Conservation (phyloP, 805 yeast species). For the Metschnikowia vanudenii region DNA sequence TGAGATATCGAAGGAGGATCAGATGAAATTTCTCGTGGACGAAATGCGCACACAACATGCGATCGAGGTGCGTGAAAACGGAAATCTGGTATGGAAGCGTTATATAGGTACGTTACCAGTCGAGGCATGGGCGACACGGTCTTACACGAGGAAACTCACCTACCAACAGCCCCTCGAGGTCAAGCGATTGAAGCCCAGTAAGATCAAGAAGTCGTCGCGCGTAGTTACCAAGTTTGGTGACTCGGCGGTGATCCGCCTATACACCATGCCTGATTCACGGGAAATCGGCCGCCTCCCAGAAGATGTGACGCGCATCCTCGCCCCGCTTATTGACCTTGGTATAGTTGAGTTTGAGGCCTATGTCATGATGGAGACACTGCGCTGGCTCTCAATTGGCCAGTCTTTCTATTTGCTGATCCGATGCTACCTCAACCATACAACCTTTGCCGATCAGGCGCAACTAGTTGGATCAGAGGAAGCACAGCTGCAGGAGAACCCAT, state of each 20-base stretch:
- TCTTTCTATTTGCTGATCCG: slow-evolving; percentile 68
- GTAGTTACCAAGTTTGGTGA: slow-evolving; percentile 24
- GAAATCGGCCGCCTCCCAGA: slow-evolving; percentile 80
- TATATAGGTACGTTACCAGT: slow-evolving; percentile 61
- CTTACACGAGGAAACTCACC: slow-evolving; percentile 47
- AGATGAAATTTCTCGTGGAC: slow-evolving; percentile 10
- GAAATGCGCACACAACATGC: slow-evolving; percentile 13
- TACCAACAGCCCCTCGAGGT: slow-evolving; percentile 45
- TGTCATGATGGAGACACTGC: slow-evolving; percentile 55
- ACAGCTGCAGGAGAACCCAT: slow-evolving; percentile 9
- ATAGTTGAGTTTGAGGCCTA: slow-evolving; percentile 56
- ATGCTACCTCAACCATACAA: slow-evolving; percentile 50
- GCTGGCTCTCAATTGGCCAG: slow-evolving; percentile 68
- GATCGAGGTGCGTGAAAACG: slow-evolving; percentile 10
- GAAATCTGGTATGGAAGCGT: slow-evolving; percentile 29
- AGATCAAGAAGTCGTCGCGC: slow-evolving; percentile 17
- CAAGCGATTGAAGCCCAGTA: slow-evolving; percentile 32
- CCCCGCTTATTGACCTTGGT: slow-evolving; percentile 59
- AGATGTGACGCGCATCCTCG: slow-evolving; percentile 60
- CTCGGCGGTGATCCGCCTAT: slow-evolving; percentile 36
- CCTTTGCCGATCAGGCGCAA: slow-evolving; percentile 25
- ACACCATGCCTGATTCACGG: slow-evolving; percentile 29
- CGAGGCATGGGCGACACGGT: slow-evolving; percentile 72
- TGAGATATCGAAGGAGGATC: slow-evolving; percentile 1
- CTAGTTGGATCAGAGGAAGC: slow-evolving; percentile 7